Percentiles rank a stretch among this genome's conserved stretches.
phyloP scores from a whole-genome alignment of 345 rosid species.

The Dipteronia sinensis region DNA sequence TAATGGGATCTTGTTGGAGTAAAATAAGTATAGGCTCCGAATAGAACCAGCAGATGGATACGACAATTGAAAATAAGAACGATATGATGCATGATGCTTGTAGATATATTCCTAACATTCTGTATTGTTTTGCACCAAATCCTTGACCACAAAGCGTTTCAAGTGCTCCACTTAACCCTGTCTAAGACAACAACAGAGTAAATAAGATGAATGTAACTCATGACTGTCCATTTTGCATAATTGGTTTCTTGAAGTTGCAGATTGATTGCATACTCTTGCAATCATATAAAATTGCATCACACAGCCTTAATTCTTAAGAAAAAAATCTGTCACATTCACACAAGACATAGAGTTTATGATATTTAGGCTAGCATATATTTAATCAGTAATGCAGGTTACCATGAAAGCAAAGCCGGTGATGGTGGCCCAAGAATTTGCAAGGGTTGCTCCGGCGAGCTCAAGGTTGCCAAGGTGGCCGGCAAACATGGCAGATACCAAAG shows the following conservation, averaged over 20 bases:
- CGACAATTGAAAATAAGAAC: conserved; percentile 43
- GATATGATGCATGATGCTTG: conserved; percentile 79
- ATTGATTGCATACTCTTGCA: no score
- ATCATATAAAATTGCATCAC: no score
- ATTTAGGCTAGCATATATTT: no score
- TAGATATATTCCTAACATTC: conserved; percentile 64
- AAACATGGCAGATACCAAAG: conserved; percentile 76
- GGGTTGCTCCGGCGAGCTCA: conserved; percentile 86
- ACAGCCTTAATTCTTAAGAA: no score
- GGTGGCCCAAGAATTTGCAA: conserved; percentile 83
- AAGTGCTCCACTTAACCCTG: conserved; percentile 57
- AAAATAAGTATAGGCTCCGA: conserved; percentile 51
- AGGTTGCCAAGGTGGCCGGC: conserved; percentile 79
- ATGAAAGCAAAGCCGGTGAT: conserved; percentile 78
- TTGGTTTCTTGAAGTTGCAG: no score
- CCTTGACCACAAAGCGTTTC: conserved; percentile 97
- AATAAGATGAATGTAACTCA: no score
- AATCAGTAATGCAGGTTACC: conserved; percentile 38
- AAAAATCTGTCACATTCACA: no score
- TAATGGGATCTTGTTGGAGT: conserved; percentile 60
- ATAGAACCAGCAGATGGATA: conserved; percentile 63
- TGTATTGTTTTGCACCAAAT: conserved; percentile 68
- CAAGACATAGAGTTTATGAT: no score
- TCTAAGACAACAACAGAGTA: conserved; percentile 33
- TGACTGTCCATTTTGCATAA: no score